A percentile compares a stretch with the other conserved stretches of the same genome.
phyloP scores from a whole-genome alignment of 2,329 filamentous ascomycete species.

The Fusarium chlamydosporum region DNA sequence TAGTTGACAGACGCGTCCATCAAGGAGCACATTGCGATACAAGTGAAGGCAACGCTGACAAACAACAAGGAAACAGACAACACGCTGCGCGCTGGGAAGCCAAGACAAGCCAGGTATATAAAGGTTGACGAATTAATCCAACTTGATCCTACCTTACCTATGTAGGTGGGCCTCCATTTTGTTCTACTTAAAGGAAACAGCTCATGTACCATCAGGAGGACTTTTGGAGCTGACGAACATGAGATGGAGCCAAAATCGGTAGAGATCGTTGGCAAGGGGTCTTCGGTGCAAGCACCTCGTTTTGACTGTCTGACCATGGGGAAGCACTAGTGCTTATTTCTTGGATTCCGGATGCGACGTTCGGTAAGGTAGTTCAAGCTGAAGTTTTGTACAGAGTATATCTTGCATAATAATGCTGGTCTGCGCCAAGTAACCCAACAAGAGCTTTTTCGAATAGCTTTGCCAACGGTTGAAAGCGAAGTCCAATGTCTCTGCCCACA shows the following conservation, averaged over 20 bases:
- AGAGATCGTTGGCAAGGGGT: slow-evolving; percentile 19
- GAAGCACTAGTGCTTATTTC: slow-evolving; percentile 27
- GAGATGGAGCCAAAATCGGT: slow-evolving; percentile 13
- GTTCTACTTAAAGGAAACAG: slow-evolving; percentile 3
- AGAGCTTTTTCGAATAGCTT: too few relatives aligned
- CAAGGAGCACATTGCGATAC: slow-evolving; percentile 1
- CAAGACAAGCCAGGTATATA: background rate
- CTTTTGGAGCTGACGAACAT: slow-evolving; percentile 16
- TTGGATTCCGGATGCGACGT: background rate
- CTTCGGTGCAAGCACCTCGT: background rate
- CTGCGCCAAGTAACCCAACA: too few relatives aligned
- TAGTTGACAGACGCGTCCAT: slow-evolving; percentile 10
- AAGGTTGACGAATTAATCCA: background rate
- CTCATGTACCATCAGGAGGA: slow-evolving; percentile 15
- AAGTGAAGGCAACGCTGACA: slow-evolving; percentile 15
- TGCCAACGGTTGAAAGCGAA: background rate
- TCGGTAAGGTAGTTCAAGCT: background rate
- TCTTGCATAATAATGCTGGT: too few relatives aligned
- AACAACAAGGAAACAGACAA: background rate
- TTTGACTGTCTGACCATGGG: slow-evolving; percentile 10
- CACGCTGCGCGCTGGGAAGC: background rate
- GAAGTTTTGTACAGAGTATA: background rate
- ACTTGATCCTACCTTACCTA: background rate
- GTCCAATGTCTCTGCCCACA: background rate
- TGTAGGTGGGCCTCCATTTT: slow-evolving; percentile 3